Percentiles rank a stretch among this genome's conserved stretches.
Conservation (phyloP, 805 yeast species). For the Metschnikowia cerradonensis region DNA sequence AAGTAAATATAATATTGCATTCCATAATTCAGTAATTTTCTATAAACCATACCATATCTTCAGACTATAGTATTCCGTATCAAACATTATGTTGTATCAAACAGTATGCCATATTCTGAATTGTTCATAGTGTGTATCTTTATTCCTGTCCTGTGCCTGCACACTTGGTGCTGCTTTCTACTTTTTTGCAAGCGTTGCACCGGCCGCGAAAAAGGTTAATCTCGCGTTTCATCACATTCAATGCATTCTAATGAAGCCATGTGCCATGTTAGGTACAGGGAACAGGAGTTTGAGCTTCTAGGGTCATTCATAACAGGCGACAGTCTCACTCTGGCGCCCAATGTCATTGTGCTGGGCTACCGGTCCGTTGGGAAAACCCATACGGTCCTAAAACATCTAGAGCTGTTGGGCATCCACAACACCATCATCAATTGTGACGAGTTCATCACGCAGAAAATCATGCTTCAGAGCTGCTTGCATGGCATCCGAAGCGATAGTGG, state of each 20-base stretch:
- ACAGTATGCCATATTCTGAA: too few species aligned
- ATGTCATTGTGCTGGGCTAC: slow-evolving; percentile 46
- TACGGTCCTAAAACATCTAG: slow-evolving; percentile 30
- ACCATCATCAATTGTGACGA: slow-evolving; percentile 43
- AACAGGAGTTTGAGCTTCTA: slow-evolving; percentile 33
- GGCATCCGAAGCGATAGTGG: slow-evolving; percentile 36
- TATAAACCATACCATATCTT: too few species aligned
- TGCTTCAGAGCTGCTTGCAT: slow-evolving; percentile 41
- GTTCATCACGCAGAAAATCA: slow-evolving; percentile 36
- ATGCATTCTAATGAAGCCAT: neutral
- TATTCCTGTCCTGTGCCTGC: too few species aligned
- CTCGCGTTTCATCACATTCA: neutral
- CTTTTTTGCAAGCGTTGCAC: neutral
- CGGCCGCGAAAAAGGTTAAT: neutral
- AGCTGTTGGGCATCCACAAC: slow-evolving; percentile 22
- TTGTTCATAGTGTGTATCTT: too few species aligned
- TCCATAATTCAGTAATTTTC: neutral
- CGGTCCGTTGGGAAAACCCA: slow-evolving; percentile 47
- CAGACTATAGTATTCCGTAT: too few species aligned
- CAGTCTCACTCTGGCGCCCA: slow-evolving; percentile 26
- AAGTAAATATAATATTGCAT: neutral
- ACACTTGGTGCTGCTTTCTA: too few species aligned
- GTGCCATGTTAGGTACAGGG: slow-evolving; percentile 16
- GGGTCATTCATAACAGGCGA: slow-evolving; percentile 31
- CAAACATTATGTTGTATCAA: too few species aligned